phyloP scores from a whole-genome alignment of 2,329 filamentous ascomycete genomes.

The Didymellaceae sp. region DNA sequence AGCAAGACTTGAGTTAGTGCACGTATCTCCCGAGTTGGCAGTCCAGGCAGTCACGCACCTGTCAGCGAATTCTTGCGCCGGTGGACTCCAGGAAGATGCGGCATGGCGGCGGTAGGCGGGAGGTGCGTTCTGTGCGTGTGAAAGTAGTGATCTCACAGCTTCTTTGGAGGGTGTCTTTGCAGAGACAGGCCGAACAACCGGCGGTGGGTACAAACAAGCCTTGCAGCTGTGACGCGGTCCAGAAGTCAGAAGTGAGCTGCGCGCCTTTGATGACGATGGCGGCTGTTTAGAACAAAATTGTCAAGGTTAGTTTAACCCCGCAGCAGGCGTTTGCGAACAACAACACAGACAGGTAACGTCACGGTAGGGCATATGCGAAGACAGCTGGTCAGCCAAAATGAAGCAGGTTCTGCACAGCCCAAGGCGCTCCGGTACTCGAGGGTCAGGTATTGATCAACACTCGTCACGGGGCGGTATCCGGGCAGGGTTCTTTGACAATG shows the following conservation, averaged over 20 bases:
- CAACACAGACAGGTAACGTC: slow-evolving; percentile 10
- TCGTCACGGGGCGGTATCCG: slow-evolving; percentile 3
- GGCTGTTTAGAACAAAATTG: slow-evolving; percentile 23
- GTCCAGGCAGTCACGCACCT: slow-evolving; percentile 33
- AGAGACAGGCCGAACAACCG: slow-evolving; percentile 12
- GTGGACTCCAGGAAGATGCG: slow-evolving; percentile 35
- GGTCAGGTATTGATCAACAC: slow-evolving; percentile 10
- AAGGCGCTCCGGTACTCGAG: slow-evolving; percentile 2
- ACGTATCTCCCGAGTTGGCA: no score
- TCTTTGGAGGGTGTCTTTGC: not conserved
- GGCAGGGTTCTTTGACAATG: slow-evolving; percentile 2
- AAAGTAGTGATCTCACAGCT: not conserved
- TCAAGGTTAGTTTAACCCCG: slow-evolving; percentile 31
- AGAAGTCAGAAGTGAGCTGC: slow-evolving; percentile 23
- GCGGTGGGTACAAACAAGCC: slow-evolving; percentile 22
- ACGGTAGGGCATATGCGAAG: slow-evolving; percentile 2
- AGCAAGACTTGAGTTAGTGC: slow-evolving; percentile 1
- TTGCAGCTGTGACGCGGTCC: slow-evolving; percentile 22
- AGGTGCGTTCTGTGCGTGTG: not conserved
- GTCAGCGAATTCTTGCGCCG: slow-evolving; percentile 35
- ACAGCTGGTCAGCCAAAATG: not conserved
- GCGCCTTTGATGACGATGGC: slow-evolving; percentile 35
- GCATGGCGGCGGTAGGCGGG: slow-evolving; percentile 45
- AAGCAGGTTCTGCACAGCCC: slow-evolving; percentile 6
- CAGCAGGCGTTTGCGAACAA: slow-evolving; percentile 8